These are phyloP conservation scores for Jaminaea rosea DNA, from an alignment of 1,284 basidiomycete species.

Conservation along the genomic window DNA sequence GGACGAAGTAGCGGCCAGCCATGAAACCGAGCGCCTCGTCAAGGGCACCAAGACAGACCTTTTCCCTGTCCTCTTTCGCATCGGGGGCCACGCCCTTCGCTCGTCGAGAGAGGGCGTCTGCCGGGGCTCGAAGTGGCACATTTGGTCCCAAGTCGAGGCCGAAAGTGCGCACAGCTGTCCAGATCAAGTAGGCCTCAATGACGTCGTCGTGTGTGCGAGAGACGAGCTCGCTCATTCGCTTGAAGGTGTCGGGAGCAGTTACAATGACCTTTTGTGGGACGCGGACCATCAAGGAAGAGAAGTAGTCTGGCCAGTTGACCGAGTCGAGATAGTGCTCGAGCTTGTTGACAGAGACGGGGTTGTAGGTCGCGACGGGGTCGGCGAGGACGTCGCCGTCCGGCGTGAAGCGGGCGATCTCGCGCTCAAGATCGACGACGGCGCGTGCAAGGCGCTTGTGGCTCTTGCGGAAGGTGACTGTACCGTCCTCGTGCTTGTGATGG, in stretches of 20 bases:
- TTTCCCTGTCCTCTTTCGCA: slow-evolving; percentile 68
- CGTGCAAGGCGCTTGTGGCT: slow-evolving; percentile 55
- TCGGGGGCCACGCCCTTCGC: slow-evolving; percentile 76
- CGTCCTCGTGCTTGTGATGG: slow-evolving; percentile 41
- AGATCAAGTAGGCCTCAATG: slow-evolving; percentile 72
- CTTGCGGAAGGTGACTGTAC: slow-evolving; percentile 51
- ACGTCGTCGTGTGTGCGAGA: slow-evolving; percentile 62
- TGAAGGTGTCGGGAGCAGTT: slow-evolving; percentile 71
- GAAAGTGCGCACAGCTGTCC: slow-evolving; percentile 38
- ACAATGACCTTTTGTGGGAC: slow-evolving; percentile 65
- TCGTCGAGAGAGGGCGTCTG: slow-evolving; percentile 61
- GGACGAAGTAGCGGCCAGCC: slow-evolving; percentile 62
- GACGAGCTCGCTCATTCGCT: slow-evolving; percentile 63
- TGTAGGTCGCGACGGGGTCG: slow-evolving; percentile 79
- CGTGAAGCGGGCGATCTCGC: slow-evolving; percentile 67
- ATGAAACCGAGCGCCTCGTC: slow-evolving; percentile 52
- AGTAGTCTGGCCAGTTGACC: slow-evolving; percentile 72
- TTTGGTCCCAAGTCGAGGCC: slow-evolving; percentile 27
- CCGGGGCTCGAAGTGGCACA: slow-evolving; percentile 45
- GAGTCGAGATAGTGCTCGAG: slow-evolving; percentile 57
- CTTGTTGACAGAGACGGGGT: slow-evolving; percentile 66
- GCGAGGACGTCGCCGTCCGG: slow-evolving; percentile 54
- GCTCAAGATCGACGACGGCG: slow-evolving; percentile 68
- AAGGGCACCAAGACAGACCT: slow-evolving; percentile 52
- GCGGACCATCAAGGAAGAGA: slow-evolving; percentile 66